phyloP scores from a whole-genome alignment of 2,329 filamentous ascomycete species.

The Aspergillus ibericus region DNA sequence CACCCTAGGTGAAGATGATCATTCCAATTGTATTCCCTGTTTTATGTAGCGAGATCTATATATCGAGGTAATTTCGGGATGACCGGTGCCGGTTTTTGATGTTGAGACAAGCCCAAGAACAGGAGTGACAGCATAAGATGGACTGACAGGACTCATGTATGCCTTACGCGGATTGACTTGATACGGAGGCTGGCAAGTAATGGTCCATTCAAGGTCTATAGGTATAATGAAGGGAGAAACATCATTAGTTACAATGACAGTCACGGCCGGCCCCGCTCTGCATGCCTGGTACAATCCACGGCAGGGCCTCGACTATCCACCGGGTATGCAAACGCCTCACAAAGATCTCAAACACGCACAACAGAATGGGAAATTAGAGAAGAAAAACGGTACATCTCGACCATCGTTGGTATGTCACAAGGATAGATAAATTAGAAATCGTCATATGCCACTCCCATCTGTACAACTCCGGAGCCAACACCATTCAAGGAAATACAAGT shows the following conservation, averaged over 20 bases:
- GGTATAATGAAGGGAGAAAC: constrained; percentile 5
- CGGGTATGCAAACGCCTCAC: constrained; percentile 21
- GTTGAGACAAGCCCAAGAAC: no score
- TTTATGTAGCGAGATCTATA: no score
- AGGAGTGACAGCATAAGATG: no score
- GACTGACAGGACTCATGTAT: no score
- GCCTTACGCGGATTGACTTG: no score
- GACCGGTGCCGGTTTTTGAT: no score
- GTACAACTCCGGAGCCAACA: constrained; percentile 24
- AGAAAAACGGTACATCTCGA: constrained; percentile 13
- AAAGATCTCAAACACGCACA: neutral
- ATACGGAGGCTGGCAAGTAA: no score
- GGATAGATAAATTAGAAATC: constrained; percentile 18
- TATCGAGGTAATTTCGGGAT: no score
- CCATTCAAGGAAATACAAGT: constrained; percentile 6
- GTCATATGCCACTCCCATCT: constrained; percentile 23
- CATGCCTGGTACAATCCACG: constrained; percentile 7
- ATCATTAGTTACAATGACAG: constrained; percentile 7
- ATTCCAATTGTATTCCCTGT: no score
- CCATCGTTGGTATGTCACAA: constrained; percentile 15
- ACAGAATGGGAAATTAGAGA: constrained; percentile 1
- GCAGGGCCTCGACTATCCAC: constrained; percentile 11
- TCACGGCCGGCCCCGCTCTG: neutral
- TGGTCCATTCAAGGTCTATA: constrained; percentile 4
- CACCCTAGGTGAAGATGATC: no score